Base-by-base conservation (phyloP, 2,329 filamentous ascomycete genomes). In the Exserohilum rostratum region DNA sequence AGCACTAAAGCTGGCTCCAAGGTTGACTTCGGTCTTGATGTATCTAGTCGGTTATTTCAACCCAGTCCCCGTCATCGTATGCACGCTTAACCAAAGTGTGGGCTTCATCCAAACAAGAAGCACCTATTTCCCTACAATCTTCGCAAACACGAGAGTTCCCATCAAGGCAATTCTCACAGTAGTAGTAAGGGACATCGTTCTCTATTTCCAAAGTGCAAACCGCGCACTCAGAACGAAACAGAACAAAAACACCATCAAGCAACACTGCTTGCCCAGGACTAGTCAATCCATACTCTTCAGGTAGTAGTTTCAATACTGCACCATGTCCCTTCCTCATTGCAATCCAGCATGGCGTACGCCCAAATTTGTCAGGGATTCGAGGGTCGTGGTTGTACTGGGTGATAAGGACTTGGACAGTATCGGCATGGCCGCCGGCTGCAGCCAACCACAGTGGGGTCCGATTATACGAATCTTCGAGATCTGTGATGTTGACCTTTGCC, bases 281-380 rank as follows among this genome's bases (percentile, higher is more conserved):
- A 7, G 30, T 31, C 18, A n/a, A 6, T 22, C 13, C 38, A 40
- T 12, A 3, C 18, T 13, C 3, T 25, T n/a, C 25, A 13, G 10
- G 7, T 15, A 43, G 13, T 12, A 38, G 38, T 31, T 52, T 39
- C 12, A 17, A 46, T n/a, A 46, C 49, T 46, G 49, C 49, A 30
- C 2, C 6, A 34, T 52, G 42, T 17, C 40, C 22, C 39, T 52
- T 52, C 42, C 39, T 46, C 15, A 11, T 17, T 20, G 49, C 49
- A 20, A 52, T 52, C 33, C 40, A 39, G 33, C 22, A 33, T 6
- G 49, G 49, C n/a, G 10, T 52, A 6, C 35, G 33, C 34, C 49
- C 49, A 31, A 52, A 52, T 7, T 31, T 52, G 33, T 52, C 43
- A 5, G 49, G 10, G 3, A 31, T 33, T 39, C 13, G 42, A 49